These are phyloP conservation scores for Nakazawaea ambrosiae DNA, from an alignment of 805 yeast species.

Conservation along the genomic window DNA sequence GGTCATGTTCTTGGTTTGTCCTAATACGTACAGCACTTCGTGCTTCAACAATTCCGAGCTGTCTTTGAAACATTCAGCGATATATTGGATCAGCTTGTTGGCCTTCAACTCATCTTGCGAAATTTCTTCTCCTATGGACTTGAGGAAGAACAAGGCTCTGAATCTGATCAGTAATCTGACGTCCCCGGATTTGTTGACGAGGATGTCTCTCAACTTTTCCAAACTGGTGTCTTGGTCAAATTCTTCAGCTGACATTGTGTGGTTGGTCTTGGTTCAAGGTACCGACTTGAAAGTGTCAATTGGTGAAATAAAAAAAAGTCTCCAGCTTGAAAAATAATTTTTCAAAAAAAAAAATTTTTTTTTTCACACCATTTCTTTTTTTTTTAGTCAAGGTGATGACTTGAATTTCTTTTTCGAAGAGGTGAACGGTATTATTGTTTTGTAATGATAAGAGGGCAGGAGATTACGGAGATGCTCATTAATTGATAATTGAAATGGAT, in stretches of 20 bases:
- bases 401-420: no score
- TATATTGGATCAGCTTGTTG: conserved; percentile 65
- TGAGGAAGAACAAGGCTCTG: conserved; percentile 88
- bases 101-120: conserved; percentile 42
- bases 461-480: no score
- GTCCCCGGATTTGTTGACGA: conserved; percentile 58
- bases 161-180: conserved; percentile 80
- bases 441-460: no score
- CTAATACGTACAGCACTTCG: conserved; percentile 95
- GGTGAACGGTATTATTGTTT: no score
- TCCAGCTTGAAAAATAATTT: no score
- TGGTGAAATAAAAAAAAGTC: not conserved
- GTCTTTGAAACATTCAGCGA: conserved; percentile 76
- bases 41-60: conserved; percentile 89
- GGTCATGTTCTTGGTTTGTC: conserved; percentile 81
- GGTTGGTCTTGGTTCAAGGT: not conserved
- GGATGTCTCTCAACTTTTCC: conserved; percentile 67
- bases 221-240: conserved; percentile 27
- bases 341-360: not conserved
- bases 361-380: not conserved
- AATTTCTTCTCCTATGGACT: conserved; percentile 77
- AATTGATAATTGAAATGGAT: no score
- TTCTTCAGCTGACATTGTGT: not conserved
- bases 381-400: no score
- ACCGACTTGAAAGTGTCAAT: not conserved